phyloP scores from a whole-genome alignment of 441 rosid species.

The Pelargonium cotyledonis region DNA sequence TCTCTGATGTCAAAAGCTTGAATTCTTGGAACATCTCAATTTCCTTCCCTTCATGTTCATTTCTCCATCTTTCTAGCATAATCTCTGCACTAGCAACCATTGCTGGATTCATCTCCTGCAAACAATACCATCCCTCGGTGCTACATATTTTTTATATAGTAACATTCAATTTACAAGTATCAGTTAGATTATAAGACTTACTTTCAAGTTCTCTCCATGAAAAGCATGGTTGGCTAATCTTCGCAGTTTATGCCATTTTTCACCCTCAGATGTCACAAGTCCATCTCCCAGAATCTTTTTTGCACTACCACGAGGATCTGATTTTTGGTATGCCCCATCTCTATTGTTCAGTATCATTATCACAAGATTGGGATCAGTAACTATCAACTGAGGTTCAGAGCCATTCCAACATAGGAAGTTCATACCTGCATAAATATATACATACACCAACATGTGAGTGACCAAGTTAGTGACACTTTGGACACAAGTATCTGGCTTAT shows the following conservation, averaged over 20 bases:
- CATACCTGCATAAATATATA: constrained; percentile 20
- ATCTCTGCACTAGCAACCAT: constrained; percentile 30
- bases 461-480: background rate
- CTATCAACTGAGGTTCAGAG: constrained; percentile 19
- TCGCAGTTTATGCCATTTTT: constrained; percentile 35
- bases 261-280: constrained; percentile 21
- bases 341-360: constrained; percentile 24
- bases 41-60: constrained; percentile 22
- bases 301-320: background rate
- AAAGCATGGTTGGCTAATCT: constrained; percentile 38
- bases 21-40: constrained; percentile 33
- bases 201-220: constrained; percentile 30
- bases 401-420: constrained; percentile 34
- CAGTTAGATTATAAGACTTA: background rate
- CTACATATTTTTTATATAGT: too few species aligned
- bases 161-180: background rate
- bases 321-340: constrained; percentile 19
- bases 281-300: constrained; percentile 32
- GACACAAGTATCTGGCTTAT: background rate
- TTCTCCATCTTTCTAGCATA: constrained; percentile 40
- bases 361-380: constrained; percentile 27
- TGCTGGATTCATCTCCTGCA: constrained; percentile 27
- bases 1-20: constrained; percentile 30
- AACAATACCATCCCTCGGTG: background rate
- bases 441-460: background rate